Percentiles rank a stretch among this genome's conserved stretches.
Conservation (phyloP, 2,329 filamentous ascomycete genomes). For the Stagonosporopsis rhizophila region DNA sequence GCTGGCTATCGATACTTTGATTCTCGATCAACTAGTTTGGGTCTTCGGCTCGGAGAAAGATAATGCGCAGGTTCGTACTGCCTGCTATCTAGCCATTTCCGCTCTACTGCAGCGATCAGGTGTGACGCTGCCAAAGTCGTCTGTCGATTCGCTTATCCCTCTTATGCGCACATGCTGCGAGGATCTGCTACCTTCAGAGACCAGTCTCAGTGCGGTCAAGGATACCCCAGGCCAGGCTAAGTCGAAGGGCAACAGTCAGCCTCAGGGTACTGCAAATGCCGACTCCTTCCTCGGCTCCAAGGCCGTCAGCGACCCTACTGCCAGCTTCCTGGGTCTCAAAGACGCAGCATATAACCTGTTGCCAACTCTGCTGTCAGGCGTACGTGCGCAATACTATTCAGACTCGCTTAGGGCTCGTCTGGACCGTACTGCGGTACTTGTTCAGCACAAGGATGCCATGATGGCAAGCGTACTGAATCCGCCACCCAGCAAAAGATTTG, state of each 20-base stretch:
- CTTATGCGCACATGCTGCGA: conserved; percentile 74
- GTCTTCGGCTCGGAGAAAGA: conserved; percentile 66
- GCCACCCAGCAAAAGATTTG: conserved; percentile 67
- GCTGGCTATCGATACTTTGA: conserved; percentile 66
- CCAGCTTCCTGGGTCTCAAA: conserved; percentile 57
- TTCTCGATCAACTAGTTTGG: conserved; percentile 75
- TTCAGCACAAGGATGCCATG: conserved; percentile 73
- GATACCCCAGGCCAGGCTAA: conserved; percentile 47
- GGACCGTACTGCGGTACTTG: conserved; percentile 81
- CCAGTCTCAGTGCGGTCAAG: conserved; percentile 49
- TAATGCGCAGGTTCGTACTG: conserved; percentile 62
- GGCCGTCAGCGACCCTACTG: conserved; percentile 34
- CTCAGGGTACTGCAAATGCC: conserved; percentile 64
- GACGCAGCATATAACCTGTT: conserved; percentile 69
- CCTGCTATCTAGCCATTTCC: conserved; percentile 66
- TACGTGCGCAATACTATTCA: conserved; percentile 73
- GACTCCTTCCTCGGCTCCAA: conserved; percentile 70
- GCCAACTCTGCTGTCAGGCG: conserved; percentile 64
- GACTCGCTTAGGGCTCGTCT: conserved; percentile 75
- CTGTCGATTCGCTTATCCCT: conserved; percentile 67
- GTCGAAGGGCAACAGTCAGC: conserved; percentile 46
- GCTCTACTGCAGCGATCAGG: conserved; percentile 69
- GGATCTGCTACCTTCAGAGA: conserved; percentile 68
- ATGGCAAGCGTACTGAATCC: conserved; percentile 84
- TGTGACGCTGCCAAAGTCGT: conserved; percentile 69